Base-by-base conservation (phyloP, 2,329 filamentous ascomycete genomes). In the Blastomyces parvus region DNA sequence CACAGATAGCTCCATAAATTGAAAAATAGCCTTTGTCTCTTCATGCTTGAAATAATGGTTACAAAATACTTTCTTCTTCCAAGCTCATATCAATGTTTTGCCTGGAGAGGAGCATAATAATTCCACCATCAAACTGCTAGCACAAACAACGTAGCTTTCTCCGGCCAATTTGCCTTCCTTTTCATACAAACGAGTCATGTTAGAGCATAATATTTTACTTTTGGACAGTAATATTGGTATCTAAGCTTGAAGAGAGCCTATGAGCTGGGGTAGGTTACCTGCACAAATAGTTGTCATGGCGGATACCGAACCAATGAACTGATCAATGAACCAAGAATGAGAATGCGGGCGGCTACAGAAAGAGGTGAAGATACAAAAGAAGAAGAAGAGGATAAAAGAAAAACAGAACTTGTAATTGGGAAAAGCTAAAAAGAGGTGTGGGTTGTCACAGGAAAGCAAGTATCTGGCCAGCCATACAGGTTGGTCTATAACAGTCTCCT, bases 1-100 rank as follows among this genome's bases (percentile, higher is more conserved):
- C 13, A 38, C 52, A 56, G 52, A 56, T 56, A 56, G 52, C 30
- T 38, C n/a, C 52, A 52, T 52, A 36, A 56, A 38, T 56, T 56
- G 27, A 56, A 56, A 22, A 33, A 19, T 38, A 14, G 6, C 17
- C 7, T 36, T 38, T 13, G 6, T 3, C 14, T 55, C 27, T 33
- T 36, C 30, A 55, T 55, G 17, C 7, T 19, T 53, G 6, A 17
- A 53, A 53, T 48, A 25, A 25, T 48, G 25, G 22, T 48, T 48
- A 7, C n/a, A n/a, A 48, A 25, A 4, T 11, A 25, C 22, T 48
- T n/a, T n/a, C 46, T n/a, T 11, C 1, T 25, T 48, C 19, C n/a
- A 48, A 48, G 7, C 4, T 25, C 9, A 52, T 52, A 52, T 30
- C 6, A 30, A 19, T 14, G 2, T 52, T 13, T 13, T 30, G 8